A percentile compares a stretch with the other conserved stretches of the same genome.
phyloP scores from a whole-genome alignment of 495 filamentous ascomycete genomes.

The Margaritispora aquatica region DNA sequence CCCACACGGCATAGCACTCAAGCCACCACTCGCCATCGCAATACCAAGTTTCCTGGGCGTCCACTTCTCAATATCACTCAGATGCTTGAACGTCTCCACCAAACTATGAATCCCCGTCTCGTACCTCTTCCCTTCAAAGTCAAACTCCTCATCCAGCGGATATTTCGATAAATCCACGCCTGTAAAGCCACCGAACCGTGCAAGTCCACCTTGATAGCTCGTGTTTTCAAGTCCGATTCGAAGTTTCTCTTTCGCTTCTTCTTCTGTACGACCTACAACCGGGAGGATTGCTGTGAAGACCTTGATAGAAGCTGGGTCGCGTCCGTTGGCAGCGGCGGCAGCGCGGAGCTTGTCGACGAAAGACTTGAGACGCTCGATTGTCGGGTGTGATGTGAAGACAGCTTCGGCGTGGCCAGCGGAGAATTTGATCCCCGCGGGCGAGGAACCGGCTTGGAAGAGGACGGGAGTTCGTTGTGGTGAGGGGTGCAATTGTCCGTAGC shows the following conservation, averaged over 20 bases:
- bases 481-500: not conserved
- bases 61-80: slow-evolving; percentile 16
- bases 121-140: not conserved
- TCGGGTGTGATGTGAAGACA: slow-evolving; percentile 41
- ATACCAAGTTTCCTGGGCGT: slow-evolving; percentile 47
- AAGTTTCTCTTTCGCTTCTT: slow-evolving; percentile 43
- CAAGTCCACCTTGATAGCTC: slow-evolving; percentile 50
- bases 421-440: slow-evolving; percentile 55
- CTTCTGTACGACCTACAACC: slow-evolving; percentile 46
- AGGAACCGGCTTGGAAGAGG: slow-evolving; percentile 61
- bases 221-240: slow-evolving; percentile 40
- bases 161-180: slow-evolving; percentile 44
- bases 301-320: slow-evolving; percentile 51
- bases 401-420: slow-evolving; percentile 57
- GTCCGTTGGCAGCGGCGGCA: slow-evolving; percentile 40
- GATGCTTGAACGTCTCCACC: slow-evolving; percentile 43
- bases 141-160: slow-evolving; percentile 30
- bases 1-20: slow-evolving; percentile 48
- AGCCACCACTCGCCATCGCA: slow-evolving; percentile 52
- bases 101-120: not conserved
- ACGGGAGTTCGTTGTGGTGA: slow-evolving; percentile 51
- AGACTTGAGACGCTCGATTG: slow-evolving; percentile 41
- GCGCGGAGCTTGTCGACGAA: slow-evolving; percentile 50
- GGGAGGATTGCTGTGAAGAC: slow-evolving; percentile 53
- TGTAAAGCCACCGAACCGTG: slow-evolving; percentile 36